Evolutionary conservation across 345 rosid species (phyloP), one percentile per base, ranked within the genome.

Genomic region (Syzygium oleosum): DNA sequence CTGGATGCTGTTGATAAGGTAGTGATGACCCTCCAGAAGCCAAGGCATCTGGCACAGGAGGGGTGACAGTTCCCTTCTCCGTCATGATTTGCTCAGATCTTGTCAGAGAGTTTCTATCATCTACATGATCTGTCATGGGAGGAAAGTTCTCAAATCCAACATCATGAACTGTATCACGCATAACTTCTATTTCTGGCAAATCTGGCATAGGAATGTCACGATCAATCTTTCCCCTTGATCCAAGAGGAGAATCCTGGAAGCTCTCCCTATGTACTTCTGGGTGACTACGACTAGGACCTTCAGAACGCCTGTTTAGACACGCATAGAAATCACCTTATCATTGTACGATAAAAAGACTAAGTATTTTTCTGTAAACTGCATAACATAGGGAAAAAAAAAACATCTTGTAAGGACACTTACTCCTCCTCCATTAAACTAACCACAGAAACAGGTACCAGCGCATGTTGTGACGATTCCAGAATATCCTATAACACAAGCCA

Each of bases 161-260:
- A 89, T 88, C 94, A 51, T 49, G 91, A 6, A 52, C 86, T 53
- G 92, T 90, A 59, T 94, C 98, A 86, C 98, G 95, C 92, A 91
- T 86, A 68, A 54, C 89, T 92, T 95, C 99, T 88, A 93, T 85
- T 52, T 92, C 94, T 3, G 95, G 98, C 86, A 90, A 23, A 90
- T 83, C 88, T 88, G 85, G 89, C 56, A 92, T 91, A 85, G 93
- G 88, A 89, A 43, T 58, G 23, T 78, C 88, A 8, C 59, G 85
- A 61, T 84, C 88, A 58, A 84, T 51, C 87, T 49, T 87, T 15
- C 84, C 53, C 89, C 58, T 80, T 77, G 85, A 89, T 85, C 31
- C 65, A 46, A 25, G 49, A 73, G 14, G 80, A 73, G 38, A 34
- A 59, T 85, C 87, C 92, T 80, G 84, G 85, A 85, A 87, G 56